Evolutionary conservation across 345 rosid species (phyloP).

Genomic region (Syzygium grande): DNA sequence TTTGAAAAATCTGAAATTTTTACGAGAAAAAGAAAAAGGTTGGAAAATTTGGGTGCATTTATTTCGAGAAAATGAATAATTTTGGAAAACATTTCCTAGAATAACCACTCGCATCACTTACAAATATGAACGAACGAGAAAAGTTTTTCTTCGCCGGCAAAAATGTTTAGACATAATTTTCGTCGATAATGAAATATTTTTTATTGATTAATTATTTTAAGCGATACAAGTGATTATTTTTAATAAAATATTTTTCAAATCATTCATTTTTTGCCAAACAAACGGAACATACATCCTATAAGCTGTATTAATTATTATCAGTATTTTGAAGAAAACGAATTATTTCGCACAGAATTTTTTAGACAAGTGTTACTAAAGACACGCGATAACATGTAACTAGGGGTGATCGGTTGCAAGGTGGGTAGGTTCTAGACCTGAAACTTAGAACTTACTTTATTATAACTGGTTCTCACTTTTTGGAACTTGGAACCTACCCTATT

Average conservation of each 20-base stretch:
- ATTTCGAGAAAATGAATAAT: accelerated
- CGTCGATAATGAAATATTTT: not conserved
- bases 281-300: not conserved
- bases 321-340: not conserved
- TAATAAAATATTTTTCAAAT: not conserved
- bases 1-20: not conserved
- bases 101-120: too few relatives aligned
- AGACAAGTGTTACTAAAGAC: not conserved
- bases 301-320: not conserved
- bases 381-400: accelerated
- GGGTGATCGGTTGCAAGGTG: too few relatives aligned
- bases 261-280: not conserved
- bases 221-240: accelerated
- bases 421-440: too few relatives aligned
- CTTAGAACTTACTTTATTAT: too few relatives aligned
- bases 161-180: too few relatives aligned
- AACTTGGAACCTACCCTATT: too few relatives aligned
- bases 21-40: not conserved
- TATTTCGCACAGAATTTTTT: not conserved
- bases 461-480: too few relatives aligned
- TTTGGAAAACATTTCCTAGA: accelerated
- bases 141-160: too few relatives aligned
- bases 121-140: too few relatives aligned
- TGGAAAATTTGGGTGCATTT: not conserved
- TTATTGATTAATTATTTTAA: accelerated